Evolutionary conservation across 2,329 filamentous ascomycete species (phyloP).

Genomic region (Purpureocillium lavendulum): DNA sequence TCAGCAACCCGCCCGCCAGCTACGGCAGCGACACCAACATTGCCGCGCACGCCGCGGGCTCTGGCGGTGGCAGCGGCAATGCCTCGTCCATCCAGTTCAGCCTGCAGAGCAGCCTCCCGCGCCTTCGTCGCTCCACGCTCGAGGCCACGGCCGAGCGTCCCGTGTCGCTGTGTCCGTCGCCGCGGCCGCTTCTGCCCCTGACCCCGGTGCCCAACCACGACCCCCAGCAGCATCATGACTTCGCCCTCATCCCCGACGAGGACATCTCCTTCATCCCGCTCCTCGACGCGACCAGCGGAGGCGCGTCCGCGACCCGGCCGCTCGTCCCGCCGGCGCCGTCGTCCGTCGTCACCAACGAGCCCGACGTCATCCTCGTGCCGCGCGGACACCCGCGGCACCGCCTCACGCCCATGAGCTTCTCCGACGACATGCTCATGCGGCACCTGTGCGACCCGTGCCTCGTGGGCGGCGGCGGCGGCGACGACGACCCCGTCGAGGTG

Average conservation of each 20-base stretch:
- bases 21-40: not conserved
- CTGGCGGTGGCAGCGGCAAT: conserved; percentile 2
- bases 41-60: too few relatives aligned
- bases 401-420: conserved; percentile 20
- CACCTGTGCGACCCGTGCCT: conserved; percentile 33
- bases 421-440: conserved; percentile 32
- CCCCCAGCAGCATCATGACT: conserved; percentile 8
- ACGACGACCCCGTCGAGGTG: not conserved
- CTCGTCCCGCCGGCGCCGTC: too few relatives aligned
- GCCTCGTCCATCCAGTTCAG: not conserved
- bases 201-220: conserved; percentile 8
- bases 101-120: conserved; percentile 8
- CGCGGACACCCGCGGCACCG: conserved; percentile 6
- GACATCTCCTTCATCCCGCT: conserved; percentile 23
- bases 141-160: conserved; percentile 15
- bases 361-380: not conserved
- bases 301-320: too few relatives aligned
- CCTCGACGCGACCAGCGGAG: conserved; percentile 10
- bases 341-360: not conserved
- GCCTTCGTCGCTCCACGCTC: conserved; percentile 18
- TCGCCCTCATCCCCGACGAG: conserved; percentile 16
- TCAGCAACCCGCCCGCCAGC: conserved; percentile 9
- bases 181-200: conserved; percentile 9
- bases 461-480: conserved; percentile 11
- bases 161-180: conserved; percentile 12